Evolutionary conservation across 2,329 filamentous ascomycete species (phyloP).

Genomic region (Claviceps maximensis): DNA sequence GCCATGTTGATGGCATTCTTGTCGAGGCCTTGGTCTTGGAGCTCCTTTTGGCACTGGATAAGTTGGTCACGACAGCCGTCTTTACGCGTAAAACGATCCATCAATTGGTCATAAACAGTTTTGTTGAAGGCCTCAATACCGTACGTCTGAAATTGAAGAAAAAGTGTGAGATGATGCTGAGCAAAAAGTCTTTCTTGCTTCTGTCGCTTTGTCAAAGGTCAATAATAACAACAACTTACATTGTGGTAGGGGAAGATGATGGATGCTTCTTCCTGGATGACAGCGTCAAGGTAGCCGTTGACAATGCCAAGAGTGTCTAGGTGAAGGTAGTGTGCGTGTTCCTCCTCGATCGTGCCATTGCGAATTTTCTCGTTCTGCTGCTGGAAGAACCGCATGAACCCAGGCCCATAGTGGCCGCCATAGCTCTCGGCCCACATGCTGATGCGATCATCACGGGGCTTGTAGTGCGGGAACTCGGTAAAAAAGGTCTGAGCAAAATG

Average conservation of each 20-base stretch:
- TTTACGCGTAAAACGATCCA: slow-evolving; percentile 17
- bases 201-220: neutral
- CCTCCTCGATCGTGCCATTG: slow-evolving; percentile 17
- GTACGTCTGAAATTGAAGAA: slow-evolving; percentile 27
- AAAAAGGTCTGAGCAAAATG: slow-evolving; percentile 53
- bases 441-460: slow-evolving; percentile 39
- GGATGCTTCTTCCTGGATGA: slow-evolving; percentile 45
- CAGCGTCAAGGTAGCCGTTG: slow-evolving; percentile 54
- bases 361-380: slow-evolving; percentile 43
- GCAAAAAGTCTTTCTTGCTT: neutral
- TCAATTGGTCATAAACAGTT: slow-evolving; percentile 19
- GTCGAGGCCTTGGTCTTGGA: slow-evolving; percentile 33
- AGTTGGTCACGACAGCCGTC: slow-evolving; percentile 42
- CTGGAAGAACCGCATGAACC: slow-evolving; percentile 44
- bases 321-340: slow-evolving; percentile 34
- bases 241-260: slow-evolving; percentile 48
- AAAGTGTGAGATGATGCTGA: neutral
- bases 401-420: slow-evolving; percentile 55
- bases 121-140: slow-evolving; percentile 43
- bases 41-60: slow-evolving; percentile 31
- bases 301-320: slow-evolving; percentile 54
- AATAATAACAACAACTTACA: slow-evolving; percentile 19
- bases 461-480: slow-evolving; percentile 43
- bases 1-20: slow-evolving; percentile 28
- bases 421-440: slow-evolving; percentile 58